Evolutionary conservation across 148 eudicot genomes (phyloP), one percentile per base, ranked within the genome.

Genomic region (Polygonum aviculare): DNA sequence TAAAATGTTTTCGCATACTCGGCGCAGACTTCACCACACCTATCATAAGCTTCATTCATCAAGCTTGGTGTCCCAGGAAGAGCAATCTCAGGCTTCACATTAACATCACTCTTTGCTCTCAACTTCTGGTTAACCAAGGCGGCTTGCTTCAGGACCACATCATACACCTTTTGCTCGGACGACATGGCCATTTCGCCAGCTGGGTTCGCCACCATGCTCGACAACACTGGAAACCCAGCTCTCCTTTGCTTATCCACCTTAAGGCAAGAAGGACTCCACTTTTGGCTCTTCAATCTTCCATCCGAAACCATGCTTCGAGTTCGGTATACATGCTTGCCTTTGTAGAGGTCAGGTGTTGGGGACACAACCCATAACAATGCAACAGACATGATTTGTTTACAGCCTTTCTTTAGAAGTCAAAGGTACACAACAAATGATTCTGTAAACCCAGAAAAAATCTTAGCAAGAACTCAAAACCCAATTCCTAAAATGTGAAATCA

Each of bases 81-180:
- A 74, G 83, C 85, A 39, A 95, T 88, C 82, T 95, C 99, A 0
- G 98, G 94, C 80, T 93, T 90, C 67, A 93, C 93, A 67, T 89
- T 93, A 45, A 78, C 57, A 75, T 87, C 89, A 69, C 83, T 90
- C 31, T 76, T 80, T 38, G 81, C 72, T 79, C 83, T 83, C 78
- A 86, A 65, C 50, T 83, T 85, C 78, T 86, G 86, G 73, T 93
- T 87, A 18, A 89, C 90, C 79, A 95, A 78, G 8, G 99, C 96
- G 6, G 99, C 97, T 79, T 95, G 99, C 82, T 91, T 95, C 77
- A 93, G 74, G 0, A 95, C 97, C 78, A 93, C 99, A 79, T 95
- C 93, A 77, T 95, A 95, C n/a, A 93, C 98, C 86, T 84, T 92
- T 75, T 91, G 91, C 83, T 95, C 99, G 0, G 99, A 89, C 4